phyloP scores from a whole-genome alignment of 2,329 filamentous ascomycete species.

The Oidium heveae region DNA sequence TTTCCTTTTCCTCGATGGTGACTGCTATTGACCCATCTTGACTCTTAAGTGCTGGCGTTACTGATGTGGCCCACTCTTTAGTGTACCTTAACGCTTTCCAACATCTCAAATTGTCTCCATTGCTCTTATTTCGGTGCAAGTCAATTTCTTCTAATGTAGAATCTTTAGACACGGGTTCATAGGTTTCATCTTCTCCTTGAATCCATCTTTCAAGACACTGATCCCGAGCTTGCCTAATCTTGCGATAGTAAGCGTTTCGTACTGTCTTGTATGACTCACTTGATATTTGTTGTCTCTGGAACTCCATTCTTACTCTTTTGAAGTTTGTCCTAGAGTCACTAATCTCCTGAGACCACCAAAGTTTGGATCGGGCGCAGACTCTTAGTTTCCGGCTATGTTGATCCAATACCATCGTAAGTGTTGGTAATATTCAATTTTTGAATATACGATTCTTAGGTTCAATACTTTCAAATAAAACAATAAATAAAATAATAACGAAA shows the following conservation, averaged over 20 bases:
- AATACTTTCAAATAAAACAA: no score
- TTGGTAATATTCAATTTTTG: no score
- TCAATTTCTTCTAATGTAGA: no score
- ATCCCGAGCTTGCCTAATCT: no score
- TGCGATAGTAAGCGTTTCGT: neutral
- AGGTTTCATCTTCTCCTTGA: no score
- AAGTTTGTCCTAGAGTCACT: neutral
- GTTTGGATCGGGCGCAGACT: neutral
- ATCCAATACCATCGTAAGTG: neutral
- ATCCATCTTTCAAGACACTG: no score
- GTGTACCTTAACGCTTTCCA: neutral
- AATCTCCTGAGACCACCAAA: neutral
- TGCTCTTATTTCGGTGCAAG: no score
- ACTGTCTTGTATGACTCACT: neutral
- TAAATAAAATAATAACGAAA: no score
- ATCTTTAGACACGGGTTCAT: no score
- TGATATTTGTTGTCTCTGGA: neutral
- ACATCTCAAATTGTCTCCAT: neutral
- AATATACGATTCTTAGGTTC: no score
- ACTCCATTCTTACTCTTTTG: no score
- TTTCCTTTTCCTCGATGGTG: no score
- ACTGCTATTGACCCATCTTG: neutral
- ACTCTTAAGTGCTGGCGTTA: neutral
- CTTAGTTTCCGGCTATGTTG: neutral
- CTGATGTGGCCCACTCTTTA: neutral